Evolutionary conservation across 2,329 filamentous ascomycete species (phyloP).

Genomic region (Magnaporthales sp.): DNA sequence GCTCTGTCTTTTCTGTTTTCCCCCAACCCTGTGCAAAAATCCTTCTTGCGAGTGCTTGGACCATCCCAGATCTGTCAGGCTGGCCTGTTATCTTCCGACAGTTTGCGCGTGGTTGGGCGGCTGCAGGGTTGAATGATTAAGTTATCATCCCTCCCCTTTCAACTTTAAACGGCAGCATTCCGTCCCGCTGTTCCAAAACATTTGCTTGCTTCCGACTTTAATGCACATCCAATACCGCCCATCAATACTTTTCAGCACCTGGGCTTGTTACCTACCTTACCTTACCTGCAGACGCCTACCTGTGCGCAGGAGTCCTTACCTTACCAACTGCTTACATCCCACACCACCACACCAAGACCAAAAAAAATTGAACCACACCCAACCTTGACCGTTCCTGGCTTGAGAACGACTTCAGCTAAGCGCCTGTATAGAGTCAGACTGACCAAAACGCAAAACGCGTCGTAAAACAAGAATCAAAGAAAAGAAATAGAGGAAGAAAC

Average conservation of each 20-base stretch:
- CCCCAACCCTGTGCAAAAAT: not conserved
- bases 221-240: not conserved
- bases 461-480: not conserved
- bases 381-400: not conserved
- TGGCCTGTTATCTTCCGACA: not conserved
- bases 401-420: not conserved
- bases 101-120: not conserved
- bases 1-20: not conserved
- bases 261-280: not conserved
- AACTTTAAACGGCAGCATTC: constrained; percentile 27
- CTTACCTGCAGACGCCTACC: not conserved
- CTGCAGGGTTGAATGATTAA: constrained; percentile 7
- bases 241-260: not conserved
- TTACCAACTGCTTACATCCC: not conserved
- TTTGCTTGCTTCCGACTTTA: constrained; percentile 22
- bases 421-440: not conserved
- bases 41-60: constrained; percentile 8
- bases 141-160: constrained; percentile 13
- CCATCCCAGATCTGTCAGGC: constrained; percentile 7
- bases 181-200: constrained; percentile 27
- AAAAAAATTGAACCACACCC: not conserved
- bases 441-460: not conserved
- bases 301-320: not conserved
- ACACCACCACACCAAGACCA: not conserved
- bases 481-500: not conserved